Percentiles rank a stretch among this genome's conserved stretches.
Conservation (phyloP, 2,329 filamentous ascomycete genomes). For the Botrytis galanthina region DNA sequence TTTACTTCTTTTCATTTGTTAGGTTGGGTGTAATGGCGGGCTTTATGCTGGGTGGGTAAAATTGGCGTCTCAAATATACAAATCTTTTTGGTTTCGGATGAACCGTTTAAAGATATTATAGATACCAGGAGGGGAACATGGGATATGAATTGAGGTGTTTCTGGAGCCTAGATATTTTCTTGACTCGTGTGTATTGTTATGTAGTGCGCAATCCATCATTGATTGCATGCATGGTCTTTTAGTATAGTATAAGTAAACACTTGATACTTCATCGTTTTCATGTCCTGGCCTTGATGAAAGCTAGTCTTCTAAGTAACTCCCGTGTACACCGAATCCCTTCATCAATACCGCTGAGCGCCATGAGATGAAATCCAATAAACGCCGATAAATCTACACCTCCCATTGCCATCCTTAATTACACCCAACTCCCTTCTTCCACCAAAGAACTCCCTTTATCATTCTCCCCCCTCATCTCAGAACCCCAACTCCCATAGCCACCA, state of each 20-base stretch:
- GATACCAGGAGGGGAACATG: constrained; percentile 9
- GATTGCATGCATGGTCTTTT: background rate
- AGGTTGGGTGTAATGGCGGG: background rate
- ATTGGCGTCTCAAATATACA: constrained; percentile 2
- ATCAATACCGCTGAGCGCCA: background rate
- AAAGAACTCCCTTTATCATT: background rate
- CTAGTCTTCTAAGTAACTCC: background rate
- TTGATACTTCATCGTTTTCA: background rate
- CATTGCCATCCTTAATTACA: background rate
- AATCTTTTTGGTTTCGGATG: background rate
- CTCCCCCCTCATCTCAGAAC: background rate
- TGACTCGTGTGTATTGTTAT: background rate
- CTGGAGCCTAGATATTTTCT: background rate
- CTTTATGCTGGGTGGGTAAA: background rate
- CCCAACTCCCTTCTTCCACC: background rate
- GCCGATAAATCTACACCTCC: background rate
- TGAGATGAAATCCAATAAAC: background rate
- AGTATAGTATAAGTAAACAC: background rate
- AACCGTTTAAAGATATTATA: background rate
- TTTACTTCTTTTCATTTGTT: background rate
- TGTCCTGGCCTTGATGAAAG: background rate
- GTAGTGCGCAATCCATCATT: background rate
- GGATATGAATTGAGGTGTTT: constrained; percentile 9
- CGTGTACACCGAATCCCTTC: background rate
- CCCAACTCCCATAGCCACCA: background rate